phyloP scores from a whole-genome alignment of 2,329 filamentous ascomycete genomes.

The Pseudogymnoascus sp. region DNA sequence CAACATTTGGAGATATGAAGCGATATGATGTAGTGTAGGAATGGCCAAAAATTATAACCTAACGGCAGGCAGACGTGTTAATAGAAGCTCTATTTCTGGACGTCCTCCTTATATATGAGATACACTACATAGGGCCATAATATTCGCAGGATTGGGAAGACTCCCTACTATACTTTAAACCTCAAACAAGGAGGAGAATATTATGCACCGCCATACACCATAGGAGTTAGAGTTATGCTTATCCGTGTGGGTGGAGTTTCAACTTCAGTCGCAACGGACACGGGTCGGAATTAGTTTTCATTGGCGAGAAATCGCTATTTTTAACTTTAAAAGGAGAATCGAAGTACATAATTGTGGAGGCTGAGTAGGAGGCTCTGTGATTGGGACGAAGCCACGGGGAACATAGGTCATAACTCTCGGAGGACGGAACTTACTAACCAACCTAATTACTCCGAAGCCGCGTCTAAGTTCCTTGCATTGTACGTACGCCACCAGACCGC shows the following conservation, averaged over 20 bases:
- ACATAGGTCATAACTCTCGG: too few relatives aligned
- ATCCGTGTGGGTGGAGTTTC: background rate
- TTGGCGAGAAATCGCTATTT: background rate
- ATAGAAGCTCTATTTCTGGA: background rate
- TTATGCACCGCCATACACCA: background rate
- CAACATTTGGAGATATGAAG: background rate
- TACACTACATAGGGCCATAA: background rate
- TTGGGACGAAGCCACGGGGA: background rate
- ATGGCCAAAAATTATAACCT: background rate
- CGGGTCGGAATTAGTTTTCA: background rate
- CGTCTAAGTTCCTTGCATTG: background rate
- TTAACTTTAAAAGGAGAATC: background rate
- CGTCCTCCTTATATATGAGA: background rate
- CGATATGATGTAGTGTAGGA: background rate
- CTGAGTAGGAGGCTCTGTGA: conserved; percentile 4
- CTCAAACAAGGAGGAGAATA: background rate
- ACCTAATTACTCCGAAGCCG: too few relatives aligned
- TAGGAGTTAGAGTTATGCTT: background rate
- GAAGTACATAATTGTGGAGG: background rate
- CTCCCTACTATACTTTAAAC: background rate
- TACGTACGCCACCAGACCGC: background rate
- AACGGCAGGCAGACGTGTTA: background rate
- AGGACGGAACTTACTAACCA: too few relatives aligned
- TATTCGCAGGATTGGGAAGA: background rate
- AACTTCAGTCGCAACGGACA: background rate